Percentiles rank a stretch among this genome's conserved stretches.
These are phyloP conservation scores for Discostella pseudostelligera DNA, from an alignment of 108 stramenopile species.

Conservation along the genomic window DNA sequence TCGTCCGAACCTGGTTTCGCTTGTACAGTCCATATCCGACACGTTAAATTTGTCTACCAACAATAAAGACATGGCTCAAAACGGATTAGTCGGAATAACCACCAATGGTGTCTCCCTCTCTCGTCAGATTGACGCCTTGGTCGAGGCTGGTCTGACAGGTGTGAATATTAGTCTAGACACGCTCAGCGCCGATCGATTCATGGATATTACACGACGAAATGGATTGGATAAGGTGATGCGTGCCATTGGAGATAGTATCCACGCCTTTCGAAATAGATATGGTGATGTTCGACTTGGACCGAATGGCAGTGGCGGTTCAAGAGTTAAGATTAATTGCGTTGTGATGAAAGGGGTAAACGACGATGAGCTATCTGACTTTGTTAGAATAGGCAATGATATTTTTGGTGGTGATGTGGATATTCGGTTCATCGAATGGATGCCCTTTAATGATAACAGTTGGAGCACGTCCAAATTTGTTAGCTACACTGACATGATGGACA, in stretches of 20 bases:
- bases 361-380: conserved; percentile 89
- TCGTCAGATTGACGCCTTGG: conserved; percentile 63
- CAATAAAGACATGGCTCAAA: conserved; percentile 31
- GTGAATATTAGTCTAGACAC: conserved; percentile 96
- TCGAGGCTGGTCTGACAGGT: conserved; percentile 88
- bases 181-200: conserved; percentile 81
- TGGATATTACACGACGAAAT: conserved; percentile 84
- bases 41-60: conserved; percentile 16
- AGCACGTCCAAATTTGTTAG: conserved; percentile 73
- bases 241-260: conserved; percentile 60
- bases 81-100: conserved; percentile 85
- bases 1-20: conserved; percentile 68
- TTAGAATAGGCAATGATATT: conserved; percentile 54
- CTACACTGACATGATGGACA: conserved; percentile 82
- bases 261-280: conserved; percentile 27
- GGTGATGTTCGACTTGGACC: conserved; percentile 37
- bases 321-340: conserved; percentile 96
- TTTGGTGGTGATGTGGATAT: conserved; percentile 73
- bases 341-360: conserved; percentile 92
- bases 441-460: conserved; percentile 96
- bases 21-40: conserved; percentile 54
- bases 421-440: conserved; percentile 99
- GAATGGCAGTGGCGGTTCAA: conserved; percentile 31
- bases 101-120: conserved; percentile 93
- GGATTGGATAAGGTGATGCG: conserved; percentile 68